phyloP scores from a whole-genome alignment of 73 alveolate genomes.

The Durusdinium trenchii region DNA sequence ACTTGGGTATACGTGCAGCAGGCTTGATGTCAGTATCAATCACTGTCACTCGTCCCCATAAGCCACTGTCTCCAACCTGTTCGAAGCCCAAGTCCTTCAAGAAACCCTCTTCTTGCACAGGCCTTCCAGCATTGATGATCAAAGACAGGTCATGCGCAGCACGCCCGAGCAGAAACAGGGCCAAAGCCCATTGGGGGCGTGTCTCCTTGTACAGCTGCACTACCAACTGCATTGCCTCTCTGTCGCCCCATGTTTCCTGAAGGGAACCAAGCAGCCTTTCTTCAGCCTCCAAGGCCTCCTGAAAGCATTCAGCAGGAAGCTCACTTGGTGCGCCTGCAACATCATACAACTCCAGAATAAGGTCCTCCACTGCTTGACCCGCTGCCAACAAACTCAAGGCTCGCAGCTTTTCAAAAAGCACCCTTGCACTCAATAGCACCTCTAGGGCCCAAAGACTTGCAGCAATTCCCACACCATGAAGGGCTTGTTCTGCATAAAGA shows the following conservation, averaged over 20 bases:
- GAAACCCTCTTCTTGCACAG: background rate
- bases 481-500: too few relatives aligned
- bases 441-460: too few relatives aligned
- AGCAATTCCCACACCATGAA: too few relatives aligned
- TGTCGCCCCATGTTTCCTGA: background rate
- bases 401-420: constrained; percentile 27
- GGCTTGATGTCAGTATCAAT: constrained; percentile 85
- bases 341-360: background rate
- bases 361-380: constrained; percentile 55
- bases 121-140: constrained; percentile 24
- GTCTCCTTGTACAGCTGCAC: background rate
- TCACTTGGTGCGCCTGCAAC: constrained; percentile 39
- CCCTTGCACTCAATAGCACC: constrained; percentile 40
- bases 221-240: constrained; percentile 6
- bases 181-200: constrained; percentile 37
- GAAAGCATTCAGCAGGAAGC: background rate
- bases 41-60: constrained; percentile 62
- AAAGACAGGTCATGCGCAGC: constrained; percentile 47
- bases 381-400: constrained; percentile 53
- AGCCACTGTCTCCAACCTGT: background rate
- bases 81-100: background rate
- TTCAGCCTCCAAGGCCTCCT: background rate
- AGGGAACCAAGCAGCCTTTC: background rate
- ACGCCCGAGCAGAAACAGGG: constrained; percentile 60
- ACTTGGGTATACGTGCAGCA: constrained; percentile 52